Evolutionary conservation across 768 basidiomycete genomes (phyloP), one percentile per base, ranked within the genome.

Genomic region (Leccinum sublutescens): DNA sequence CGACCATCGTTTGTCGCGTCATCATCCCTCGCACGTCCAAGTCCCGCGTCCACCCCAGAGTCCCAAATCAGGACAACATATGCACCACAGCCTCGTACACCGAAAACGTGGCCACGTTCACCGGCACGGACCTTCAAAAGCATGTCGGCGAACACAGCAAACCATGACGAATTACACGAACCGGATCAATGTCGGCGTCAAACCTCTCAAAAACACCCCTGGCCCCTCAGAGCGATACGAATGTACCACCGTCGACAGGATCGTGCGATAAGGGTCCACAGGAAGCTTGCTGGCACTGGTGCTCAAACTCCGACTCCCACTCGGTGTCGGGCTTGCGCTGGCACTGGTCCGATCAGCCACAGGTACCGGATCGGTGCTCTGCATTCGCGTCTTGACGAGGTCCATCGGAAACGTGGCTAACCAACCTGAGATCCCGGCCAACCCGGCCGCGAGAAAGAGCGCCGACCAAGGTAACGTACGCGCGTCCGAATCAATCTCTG

Each of bases 331-430:
- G 17, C 38, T n/a, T 40, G 38, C 4, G 17, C 17, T 40, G 8
- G 9, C 38, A n/a, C 17, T 9, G 17, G 38, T 40, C 17, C 38
- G 38, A 40, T 7, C 38, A n/a, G 17, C 17, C 38, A 40, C 17
- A n/a, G 38, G 38, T 15, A 8, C 38, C n/a, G 61, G 55, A 2
- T 69, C 56, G 25, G 63, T 70, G 52, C 84, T 83, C 71, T 97
- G 94, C 65, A 95, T 83, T 5, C 93, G 84, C 14, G 95, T 95
- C 76, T 97, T 96, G 61, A 95, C 80, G 3, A 94, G 89, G 67
- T 97, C 94, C 56, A 94, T 78, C 2, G 93, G 92, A 71, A 96
- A 97, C 1, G 93, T 95, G 2, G 77, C 79, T 0, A 86, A 38
- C 93, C 93, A 95, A 9, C 90, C 89, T 9, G 81, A 81, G 17